Percentiles rank a stretch among this genome's conserved stretches.
Evolutionary conservation across 78 protist species (phyloP).

Genomic region (Dictyostelium intermedium): DNA sequence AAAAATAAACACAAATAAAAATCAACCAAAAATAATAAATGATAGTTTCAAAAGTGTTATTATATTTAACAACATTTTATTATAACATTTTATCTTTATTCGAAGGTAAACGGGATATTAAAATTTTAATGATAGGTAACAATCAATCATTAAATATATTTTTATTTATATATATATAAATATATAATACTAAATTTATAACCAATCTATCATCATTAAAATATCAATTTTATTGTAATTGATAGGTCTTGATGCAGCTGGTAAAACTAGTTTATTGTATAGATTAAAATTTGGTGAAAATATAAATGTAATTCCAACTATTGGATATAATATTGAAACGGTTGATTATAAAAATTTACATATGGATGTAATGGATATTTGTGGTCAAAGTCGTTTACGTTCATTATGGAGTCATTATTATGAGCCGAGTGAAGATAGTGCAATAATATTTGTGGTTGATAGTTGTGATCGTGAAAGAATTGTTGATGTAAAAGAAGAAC

Average conservation of each 20-base stretch:
- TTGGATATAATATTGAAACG: not conserved
- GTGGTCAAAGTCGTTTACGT: not conserved
- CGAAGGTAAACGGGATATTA: not conserved
- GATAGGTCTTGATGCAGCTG: not conserved
- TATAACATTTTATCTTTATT: not conserved
- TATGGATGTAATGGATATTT: not conserved
- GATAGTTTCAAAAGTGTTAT: not conserved
- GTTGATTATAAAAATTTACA: not conserved
- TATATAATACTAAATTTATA: no score
- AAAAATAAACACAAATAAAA: no score
- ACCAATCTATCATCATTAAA: no score
- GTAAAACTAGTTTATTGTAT: not conserved
- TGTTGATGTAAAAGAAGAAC: constrained; percentile 75
- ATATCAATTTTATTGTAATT: no score
- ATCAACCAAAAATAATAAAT: not conserved
- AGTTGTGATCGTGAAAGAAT: constrained; percentile 85
- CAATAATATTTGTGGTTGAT: constrained; percentile 91
- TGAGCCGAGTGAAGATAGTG: not conserved
- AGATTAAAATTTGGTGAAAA: not conserved
- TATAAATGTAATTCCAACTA: not conserved
- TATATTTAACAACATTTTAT: not conserved
- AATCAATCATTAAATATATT: no score
- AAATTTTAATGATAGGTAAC: not conserved
- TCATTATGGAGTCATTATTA: not conserved
- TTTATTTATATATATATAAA: no score